phyloP scores from a whole-genome alignment of 2,329 filamentous ascomycete species.

The Penicillium glabrum region DNA sequence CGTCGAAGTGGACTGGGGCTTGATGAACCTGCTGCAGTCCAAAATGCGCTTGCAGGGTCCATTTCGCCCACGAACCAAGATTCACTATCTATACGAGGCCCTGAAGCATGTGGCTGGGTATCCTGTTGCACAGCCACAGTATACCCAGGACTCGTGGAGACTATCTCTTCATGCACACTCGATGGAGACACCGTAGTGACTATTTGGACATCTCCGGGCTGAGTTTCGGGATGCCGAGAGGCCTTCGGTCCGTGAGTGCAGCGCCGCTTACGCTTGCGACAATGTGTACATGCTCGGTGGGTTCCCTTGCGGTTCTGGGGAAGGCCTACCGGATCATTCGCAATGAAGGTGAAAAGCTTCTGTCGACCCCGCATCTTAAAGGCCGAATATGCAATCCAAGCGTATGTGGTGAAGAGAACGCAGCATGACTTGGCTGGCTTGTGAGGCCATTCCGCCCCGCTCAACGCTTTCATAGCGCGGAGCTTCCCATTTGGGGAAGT shows the following conservation, averaged over 20 bases:
- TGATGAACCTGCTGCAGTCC: neutral
- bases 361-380: neutral
- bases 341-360: neutral
- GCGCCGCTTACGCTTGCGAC: slow-evolving; percentile 2
- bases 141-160: neutral
- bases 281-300: neutral
- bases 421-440: neutral
- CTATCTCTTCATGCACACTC: neutral
- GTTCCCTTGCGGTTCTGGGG: slow-evolving; percentile 1
- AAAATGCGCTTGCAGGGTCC: slow-evolving; percentile 4
- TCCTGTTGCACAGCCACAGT: neutral
- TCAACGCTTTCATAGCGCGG: neutral
- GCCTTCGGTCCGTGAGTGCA: neutral
- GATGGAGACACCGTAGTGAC: neutral
- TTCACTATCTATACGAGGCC: neutral
- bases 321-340: neutral
- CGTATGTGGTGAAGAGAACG: neutral
- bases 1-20: neutral
- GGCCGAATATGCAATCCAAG: neutral
- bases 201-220: neutral
- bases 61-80: slow-evolving; percentile 3
- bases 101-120: neutral
- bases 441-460: neutral
- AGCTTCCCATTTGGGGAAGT: neutral
- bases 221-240: neutral